Conservation (phyloP, 2,329 filamentous ascomycete species). For the Scortechinia acanthostroma region DNA sequence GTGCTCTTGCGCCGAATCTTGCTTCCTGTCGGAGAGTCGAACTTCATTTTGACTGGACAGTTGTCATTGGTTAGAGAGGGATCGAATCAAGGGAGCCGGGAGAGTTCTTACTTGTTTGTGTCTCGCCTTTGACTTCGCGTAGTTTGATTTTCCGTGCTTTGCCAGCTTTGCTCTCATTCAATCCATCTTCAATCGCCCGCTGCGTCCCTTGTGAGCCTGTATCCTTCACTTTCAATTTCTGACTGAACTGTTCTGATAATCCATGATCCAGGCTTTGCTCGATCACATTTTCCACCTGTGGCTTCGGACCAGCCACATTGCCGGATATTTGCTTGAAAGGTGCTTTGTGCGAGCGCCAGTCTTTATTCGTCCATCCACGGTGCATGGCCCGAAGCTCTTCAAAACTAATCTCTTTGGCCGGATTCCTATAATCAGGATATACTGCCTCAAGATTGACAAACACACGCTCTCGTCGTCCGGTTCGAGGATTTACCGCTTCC, state of each 20-base stretch:
- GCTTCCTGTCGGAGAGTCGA: conserved; percentile 55
- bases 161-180: conserved; percentile 6
- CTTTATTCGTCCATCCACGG: conserved; percentile 59
- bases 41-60: conserved; percentile 50
- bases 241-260: background rate
- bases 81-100: no score
- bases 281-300: background rate
- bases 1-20: conserved; percentile 45
- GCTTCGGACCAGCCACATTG: background rate
- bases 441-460: conserved; percentile 80
- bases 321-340: background rate
- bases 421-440: conserved; percentile 70
- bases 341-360: conserved; percentile 28
- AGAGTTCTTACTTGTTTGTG: conserved; percentile 43
- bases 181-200: background rate
- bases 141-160: conserved; percentile 41
- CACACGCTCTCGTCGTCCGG: conserved; percentile 76
- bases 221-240: background rate
- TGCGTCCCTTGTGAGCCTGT: background rate
- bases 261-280: background rate
- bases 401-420: conserved; percentile 74
- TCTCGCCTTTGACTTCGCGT: conserved; percentile 47
- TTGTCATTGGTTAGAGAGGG: no score
- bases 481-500: conserved; percentile 62
- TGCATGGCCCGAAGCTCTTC: conserved; percentile 80